Base-by-base conservation (phyloP, 176 grass and related monocot species). In the Avena atlantica region DNA sequence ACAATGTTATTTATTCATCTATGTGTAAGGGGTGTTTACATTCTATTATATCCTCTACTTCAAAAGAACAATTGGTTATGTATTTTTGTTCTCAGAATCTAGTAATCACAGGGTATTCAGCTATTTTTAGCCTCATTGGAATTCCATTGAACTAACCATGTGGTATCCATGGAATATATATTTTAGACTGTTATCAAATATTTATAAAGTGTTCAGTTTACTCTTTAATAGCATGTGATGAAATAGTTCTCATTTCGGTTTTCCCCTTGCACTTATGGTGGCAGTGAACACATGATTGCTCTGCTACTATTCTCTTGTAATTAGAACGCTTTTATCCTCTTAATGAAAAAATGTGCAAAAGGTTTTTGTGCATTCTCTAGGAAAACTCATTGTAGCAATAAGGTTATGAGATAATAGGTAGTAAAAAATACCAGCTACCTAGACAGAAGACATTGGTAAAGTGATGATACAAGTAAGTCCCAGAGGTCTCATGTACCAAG, bases 71-170 rank as follows among this genome's bases (percentile, higher is more conserved):
- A 19, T n/a, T 44, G 9, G 16, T 42, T 70, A 44, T 70, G 4
- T 70, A 40, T 11, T 27, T 87, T 47, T 87, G 76, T 73, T 74
- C 24, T 29, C 17, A 71, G 27, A 75, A 16, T 76, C 47, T 64
- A 34, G 34, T 64, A 34, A 36, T 37, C 0, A 80, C 0, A 19
- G 16, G 5, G 11, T 34, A 15, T 73, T 62, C 44, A 77, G 10
- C 74, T 9, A 83, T 86, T 29, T 86, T 45, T 85, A 13, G 4
- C 45, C 36, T 12, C 36, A 25, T 5, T 70, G 50, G 15, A 86
- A n/a, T 78, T 72, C 49, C 3, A 78, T 27, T 56, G 12, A 47
- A 29, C 27, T 29, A 29, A 29, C 27, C 27, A 29, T 29, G 27
- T 29, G 27, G 27, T 29, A 29, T 72, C 49, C 3, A 78, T 27